These are phyloP conservation scores for Geotrichum aggregatum DNA, from an alignment of 1,139 yeast genomes.

Conservation along the genomic window DNA sequence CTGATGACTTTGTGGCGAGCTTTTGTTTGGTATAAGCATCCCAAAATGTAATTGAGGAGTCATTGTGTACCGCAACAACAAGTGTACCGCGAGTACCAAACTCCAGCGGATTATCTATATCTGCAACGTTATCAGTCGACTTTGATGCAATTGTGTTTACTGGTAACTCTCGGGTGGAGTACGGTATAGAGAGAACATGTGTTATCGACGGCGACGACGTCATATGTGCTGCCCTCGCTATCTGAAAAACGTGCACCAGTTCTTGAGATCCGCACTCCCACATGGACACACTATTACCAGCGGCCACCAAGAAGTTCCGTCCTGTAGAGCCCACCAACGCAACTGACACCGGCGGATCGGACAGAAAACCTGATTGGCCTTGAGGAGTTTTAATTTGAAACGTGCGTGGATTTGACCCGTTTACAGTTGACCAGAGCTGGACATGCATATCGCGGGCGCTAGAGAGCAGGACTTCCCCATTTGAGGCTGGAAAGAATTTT, in stretches of 20 bases:
- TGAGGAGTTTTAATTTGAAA: slow-evolving; percentile 44
- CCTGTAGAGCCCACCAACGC: slow-evolving; percentile 54
- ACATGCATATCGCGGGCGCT: slow-evolving; percentile 54
- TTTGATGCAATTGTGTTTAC: too few relatives aligned
- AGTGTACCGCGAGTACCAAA: slow-evolving; percentile 42
- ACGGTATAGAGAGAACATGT: slow-evolving; percentile 32
- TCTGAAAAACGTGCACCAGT: slow-evolving; percentile 41
- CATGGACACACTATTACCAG: slow-evolving; percentile 45
- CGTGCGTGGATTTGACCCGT: slow-evolving; percentile 49
- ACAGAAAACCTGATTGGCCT: background rate
- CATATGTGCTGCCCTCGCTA: slow-evolving; percentile 20
- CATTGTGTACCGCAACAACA: slow-evolving; percentile 46
- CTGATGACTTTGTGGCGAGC: background rate
- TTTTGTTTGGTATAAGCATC: slow-evolving; percentile 7
- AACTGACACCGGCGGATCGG: slow-evolving; percentile 38
- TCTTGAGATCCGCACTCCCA: slow-evolving; percentile 68
- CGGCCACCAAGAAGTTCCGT: slow-evolving; percentile 50
- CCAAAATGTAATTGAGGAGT: slow-evolving; percentile 31
- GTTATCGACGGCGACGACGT: slow-evolving; percentile 16
- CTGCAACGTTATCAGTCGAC: slow-evolving; percentile 11
- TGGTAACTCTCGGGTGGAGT: too few relatives aligned
- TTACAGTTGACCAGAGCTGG: slow-evolving; percentile 53
- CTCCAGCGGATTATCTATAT: slow-evolving; percentile 30
- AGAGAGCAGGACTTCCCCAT: slow-evolving; percentile 51
- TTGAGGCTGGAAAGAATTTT: slow-evolving; percentile 51